Base-by-base conservation (phyloP, 441 rosid genomes). In the Metrosideros polymorpha region DNA sequence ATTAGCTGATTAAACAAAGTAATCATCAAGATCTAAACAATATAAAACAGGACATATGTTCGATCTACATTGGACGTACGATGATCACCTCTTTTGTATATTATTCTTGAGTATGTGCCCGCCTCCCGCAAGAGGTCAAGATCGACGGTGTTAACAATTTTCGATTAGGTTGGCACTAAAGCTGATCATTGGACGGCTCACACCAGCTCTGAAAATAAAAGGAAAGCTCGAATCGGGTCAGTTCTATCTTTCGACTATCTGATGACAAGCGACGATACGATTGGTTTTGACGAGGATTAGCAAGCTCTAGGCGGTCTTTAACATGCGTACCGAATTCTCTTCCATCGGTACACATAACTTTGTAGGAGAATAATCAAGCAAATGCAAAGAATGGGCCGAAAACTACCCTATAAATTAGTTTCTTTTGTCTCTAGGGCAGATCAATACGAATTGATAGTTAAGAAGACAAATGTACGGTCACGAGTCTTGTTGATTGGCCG, bases 221-320 rank as follows among this genome's bases (percentile, higher is more conserved):
- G 12, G 19, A 32, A 1, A 9, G 25, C 2, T 1, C 1, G 1
- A 5, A 63, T 9, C 1, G 2, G 32, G 6, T 63, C 22, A 2
- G 32, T 17, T 2, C 1, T 19, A 66, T 35, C 25, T 18, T 18
- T 63, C 9, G 13, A 35, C 2, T 19, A 0, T 32, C 0, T 1
- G 0, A 10, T 18, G 24, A 18, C 5, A 19, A 19, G 43, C 13
- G 0, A 35, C 0, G 2, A 3, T 12, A 9, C 6, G 0, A 19
- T 19, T 3, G 14, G 6, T 66, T 19, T 66, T 35, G 45, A 19
- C 4, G 0, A 0, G 7, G 15, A 66, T 66, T 19, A 66, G 77
- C 27, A 35, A 19, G 42, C 45, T 66, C 77, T 2, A 9, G 77
- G 7, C 12, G 14, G 45, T 32, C 77, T 19, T 27, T 4, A 66